Conservation (phyloP, 108 stramenopile genomes). For the Aureococcus anophagefferens region DNA sequence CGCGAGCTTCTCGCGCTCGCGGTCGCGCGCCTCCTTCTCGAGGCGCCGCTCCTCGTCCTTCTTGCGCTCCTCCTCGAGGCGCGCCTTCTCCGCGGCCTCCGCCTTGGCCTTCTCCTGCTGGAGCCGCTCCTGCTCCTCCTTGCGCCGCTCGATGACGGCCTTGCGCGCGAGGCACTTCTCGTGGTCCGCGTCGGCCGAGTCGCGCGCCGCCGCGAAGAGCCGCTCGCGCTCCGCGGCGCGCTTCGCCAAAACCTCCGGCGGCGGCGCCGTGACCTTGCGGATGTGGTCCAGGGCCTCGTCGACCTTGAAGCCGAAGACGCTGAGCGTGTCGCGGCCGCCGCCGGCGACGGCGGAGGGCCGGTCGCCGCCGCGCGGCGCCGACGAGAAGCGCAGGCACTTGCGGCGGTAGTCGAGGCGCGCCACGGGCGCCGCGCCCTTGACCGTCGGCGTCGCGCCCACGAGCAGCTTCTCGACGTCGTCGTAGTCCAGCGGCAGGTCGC, state of each 20-base stretch:
- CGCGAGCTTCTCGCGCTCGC: constrained; percentile 65
- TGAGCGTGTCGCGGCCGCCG: constrained; percentile 50
- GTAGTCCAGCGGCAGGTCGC: constrained; percentile 66
- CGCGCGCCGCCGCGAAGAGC: constrained; percentile 57
- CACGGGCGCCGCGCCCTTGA: constrained; percentile 45
- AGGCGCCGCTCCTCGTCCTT: constrained; percentile 70
- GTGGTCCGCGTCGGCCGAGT: constrained; percentile 61
- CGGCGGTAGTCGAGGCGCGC: constrained; percentile 68
- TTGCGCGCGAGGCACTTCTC: constrained; percentile 62
- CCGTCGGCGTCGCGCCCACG: constrained; percentile 56
- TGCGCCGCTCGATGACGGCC: constrained; percentile 74
- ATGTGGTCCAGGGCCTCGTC: constrained; percentile 29
- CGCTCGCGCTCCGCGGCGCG: constrained; percentile 24
- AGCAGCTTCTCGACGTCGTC: constrained; percentile 79
- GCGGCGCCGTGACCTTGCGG: constrained; percentile 38
- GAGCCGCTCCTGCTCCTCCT: constrained; percentile 75
- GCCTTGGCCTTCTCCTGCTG: constrained; percentile 56
- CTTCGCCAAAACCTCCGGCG: constrained; percentile 10
- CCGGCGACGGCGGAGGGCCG: constrained; percentile 59
- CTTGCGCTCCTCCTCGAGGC: constrained; percentile 70
- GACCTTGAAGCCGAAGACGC: constrained; percentile 25
- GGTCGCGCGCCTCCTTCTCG: constrained; percentile 3
- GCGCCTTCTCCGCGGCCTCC: constrained; percentile 52
- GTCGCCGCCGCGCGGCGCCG: constrained; percentile 39
- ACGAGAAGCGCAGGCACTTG: constrained; percentile 77